Evolutionary conservation across 2,329 filamentous ascomycete genomes (phyloP).

Genomic region (Monosporascus sp.): DNA sequence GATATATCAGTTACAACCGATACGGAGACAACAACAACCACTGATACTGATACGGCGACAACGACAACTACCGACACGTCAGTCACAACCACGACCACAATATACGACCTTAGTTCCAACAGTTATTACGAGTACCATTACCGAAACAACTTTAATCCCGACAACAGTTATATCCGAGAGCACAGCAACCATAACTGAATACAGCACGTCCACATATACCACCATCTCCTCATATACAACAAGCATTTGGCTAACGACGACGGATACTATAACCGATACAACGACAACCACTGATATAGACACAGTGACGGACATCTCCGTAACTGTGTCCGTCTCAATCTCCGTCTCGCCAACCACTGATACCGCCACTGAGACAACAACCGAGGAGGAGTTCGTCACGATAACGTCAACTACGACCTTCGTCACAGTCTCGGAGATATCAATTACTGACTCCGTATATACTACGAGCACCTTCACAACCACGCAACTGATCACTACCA

Average conservation of each 20-base stretch:
- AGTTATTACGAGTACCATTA: slow-evolving; percentile 14
- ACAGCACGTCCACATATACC: slow-evolving; percentile 17
- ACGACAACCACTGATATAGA: slow-evolving; percentile 8
- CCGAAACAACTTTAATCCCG: slow-evolving; percentile 15
- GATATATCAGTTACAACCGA: neutral
- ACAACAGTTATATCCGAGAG: slow-evolving; percentile 15
- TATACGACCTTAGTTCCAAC: slow-evolving; percentile 18
- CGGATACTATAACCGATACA: slow-evolving; percentile 10
- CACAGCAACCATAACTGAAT: slow-evolving; percentile 16
- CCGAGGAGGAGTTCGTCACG: slow-evolving; percentile 21
- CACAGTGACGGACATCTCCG: neutral
- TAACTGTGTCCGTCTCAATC: slow-evolving; percentile 4
- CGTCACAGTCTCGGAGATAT: slow-evolving; percentile 19
- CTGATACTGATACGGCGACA: slow-evolving; percentile 4
- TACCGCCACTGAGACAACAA: slow-evolving; percentile 3
- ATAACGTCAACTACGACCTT: slow-evolving; percentile 21
- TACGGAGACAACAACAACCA: slow-evolving; percentile 3
- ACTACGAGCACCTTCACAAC: slow-evolving; percentile 24
- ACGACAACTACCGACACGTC: slow-evolving; percentile 10
- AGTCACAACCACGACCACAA: slow-evolving; percentile 1
- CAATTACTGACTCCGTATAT: slow-evolving; percentile 24
- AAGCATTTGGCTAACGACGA: slow-evolving; percentile 11
- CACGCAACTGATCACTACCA: slow-evolving; percentile 18
- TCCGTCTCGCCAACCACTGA: slow-evolving; percentile 18
- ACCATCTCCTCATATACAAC: slow-evolving; percentile 13